Conservation (phyloP, 495 filamentous ascomycete genomes). For the Chaetomium fimeti region DNA sequence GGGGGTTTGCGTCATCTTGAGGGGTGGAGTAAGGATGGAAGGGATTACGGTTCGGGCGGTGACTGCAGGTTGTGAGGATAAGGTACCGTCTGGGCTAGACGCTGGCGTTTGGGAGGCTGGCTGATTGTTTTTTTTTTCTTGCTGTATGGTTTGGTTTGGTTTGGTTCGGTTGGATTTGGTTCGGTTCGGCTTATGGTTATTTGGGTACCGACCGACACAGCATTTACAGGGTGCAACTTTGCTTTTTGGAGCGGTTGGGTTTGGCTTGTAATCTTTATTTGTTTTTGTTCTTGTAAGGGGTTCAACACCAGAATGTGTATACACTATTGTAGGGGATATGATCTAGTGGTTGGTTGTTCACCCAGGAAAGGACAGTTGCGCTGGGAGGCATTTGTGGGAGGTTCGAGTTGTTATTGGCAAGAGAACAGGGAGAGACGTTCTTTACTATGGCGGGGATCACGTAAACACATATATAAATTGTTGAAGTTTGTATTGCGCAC, state of each 20-base stretch:
- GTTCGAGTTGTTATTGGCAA: background rate
- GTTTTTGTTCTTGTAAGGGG: too few species aligned
- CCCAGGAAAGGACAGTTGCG: too few species aligned
- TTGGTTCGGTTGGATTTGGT: background rate
- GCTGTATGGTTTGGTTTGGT: background rate
- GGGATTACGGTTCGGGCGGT: background rate
- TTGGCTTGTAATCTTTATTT: too few species aligned
- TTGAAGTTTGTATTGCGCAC: background rate
- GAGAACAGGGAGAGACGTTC: background rate
- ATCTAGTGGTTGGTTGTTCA: too few species aligned
- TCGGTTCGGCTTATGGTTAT: background rate
- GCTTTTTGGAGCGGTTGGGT: too few species aligned
- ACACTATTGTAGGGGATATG: too few species aligned
- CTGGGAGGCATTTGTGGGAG: too few species aligned
- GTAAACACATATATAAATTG: background rate
- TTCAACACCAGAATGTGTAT: too few species aligned
- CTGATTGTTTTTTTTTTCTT: background rate
- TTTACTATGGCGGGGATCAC: too few species aligned
- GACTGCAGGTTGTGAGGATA: background rate
- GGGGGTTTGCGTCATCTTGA: too few species aligned
- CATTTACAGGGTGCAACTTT: background rate
- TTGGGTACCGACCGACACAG: background rate
- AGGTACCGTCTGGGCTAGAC: background rate
- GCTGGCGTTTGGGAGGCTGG: background rate
- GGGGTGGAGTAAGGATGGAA: background rate